Base-by-base conservation (phyloP, 2,329 filamentous ascomycete species). In the Teratosphaeria zuluensis region DNA sequence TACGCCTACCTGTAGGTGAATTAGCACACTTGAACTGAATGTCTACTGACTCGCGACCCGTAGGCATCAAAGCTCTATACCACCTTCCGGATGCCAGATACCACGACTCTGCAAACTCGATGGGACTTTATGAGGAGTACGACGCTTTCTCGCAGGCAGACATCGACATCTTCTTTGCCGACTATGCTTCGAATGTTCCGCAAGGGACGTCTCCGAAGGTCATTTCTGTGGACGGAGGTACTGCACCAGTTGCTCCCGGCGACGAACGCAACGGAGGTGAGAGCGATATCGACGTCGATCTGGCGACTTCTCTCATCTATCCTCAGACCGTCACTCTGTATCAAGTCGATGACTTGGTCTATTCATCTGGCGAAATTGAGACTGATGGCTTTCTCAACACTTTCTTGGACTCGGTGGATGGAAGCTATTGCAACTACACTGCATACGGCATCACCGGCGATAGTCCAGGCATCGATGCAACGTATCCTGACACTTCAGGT, bases 401-500 rank as follows among this genome's bases (percentile, higher is more conserved):
- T n/a, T 65, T 65, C 51, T 55, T 65, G 11, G 63, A 65, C 56
- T 58, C 58, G 30, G 16, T 65, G 11, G 63, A 65, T 54, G 63
- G 63, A n/a, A 55, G 46, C 11, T 65, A 65, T 38, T 65, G 63
- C 60, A 61, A 54, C n/a, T 64, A 61, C 52, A 52, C 51, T 30
- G 59, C 56, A 2, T 61, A 56, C 21, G 59, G 59, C 19, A 54
- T 59, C 16, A 61, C 57, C 12, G 61, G 61, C 6, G 55, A 64
- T 35, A 31, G 21, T 32, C 57, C 62, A 12, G 56, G 56, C 24
- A 53, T 63, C 14, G 63, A 63, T 35, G 46, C 56, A 4, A 30
- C n/a, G 12, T 81, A 82, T 61, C 81, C 80, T 0, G 75, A 81
- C 30, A 46, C 82, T 61, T 1, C 35, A n/a, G 35, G 35, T 16